Evolutionary conservation across 1,139 yeast genomes (phyloP).

Genomic region (Lodderomyces jiufengensis): DNA sequence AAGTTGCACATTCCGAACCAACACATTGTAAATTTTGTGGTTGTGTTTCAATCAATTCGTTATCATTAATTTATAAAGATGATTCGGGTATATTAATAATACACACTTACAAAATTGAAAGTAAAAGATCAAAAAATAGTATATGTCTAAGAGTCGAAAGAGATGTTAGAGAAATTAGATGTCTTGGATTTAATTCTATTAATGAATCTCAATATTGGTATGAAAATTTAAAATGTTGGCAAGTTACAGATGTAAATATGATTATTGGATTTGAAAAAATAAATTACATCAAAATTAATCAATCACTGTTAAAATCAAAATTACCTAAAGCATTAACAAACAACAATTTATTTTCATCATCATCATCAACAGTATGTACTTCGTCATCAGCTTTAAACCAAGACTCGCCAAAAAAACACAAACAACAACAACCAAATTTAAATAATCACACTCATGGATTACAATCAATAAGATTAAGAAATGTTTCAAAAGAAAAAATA

Average conservation of each 20-base stretch:
- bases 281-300: neutral
- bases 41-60: slow-evolving; percentile 71
- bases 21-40: slow-evolving; percentile 91
- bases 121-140: slow-evolving; percentile 68
- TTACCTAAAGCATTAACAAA: neutral
- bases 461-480: slow-evolving; percentile 3
- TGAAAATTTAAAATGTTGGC: slow-evolving; percentile 69
- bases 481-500: neutral
- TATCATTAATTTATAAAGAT: slow-evolving; percentile 63
- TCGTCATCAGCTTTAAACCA: neutral
- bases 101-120: slow-evolving; percentile 68
- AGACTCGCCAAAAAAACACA: neutral
- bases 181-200: slow-evolving; percentile 77
- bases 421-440: neutral
- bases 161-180: slow-evolving; percentile 87
- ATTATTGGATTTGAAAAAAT: slow-evolving; percentile 59
- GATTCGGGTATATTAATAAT: slow-evolving; percentile 56
- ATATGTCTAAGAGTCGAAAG: slow-evolving; percentile 88
- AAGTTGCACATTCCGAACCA: slow-evolving; percentile 78
- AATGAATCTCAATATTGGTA: slow-evolving; percentile 69
- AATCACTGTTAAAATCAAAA: neutral
- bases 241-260: slow-evolving; percentile 71
- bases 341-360: no score
- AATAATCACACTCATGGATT: slow-evolving; percentile 1
- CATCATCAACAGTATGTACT: slow-evolving; percentile 6